phyloP scores from a whole-genome alignment of 495 filamentous ascomycete species.

The Xylaria scruposa region DNA sequence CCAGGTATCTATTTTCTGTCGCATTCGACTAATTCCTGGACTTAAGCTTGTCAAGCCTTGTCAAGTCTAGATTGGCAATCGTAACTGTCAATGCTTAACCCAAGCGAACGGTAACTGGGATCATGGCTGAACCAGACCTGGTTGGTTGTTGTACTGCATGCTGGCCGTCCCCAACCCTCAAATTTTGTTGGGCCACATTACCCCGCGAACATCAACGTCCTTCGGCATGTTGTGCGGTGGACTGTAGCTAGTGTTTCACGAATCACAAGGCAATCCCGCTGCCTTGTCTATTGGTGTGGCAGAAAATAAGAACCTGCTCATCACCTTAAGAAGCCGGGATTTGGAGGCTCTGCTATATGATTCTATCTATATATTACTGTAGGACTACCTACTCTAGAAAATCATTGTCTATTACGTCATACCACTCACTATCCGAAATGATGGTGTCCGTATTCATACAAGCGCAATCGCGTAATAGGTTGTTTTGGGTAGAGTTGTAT shows the following conservation, averaged over 20 bases:
- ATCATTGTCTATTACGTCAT: neutral
- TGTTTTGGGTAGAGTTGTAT: conserved; percentile 1
- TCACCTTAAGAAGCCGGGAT: neutral
- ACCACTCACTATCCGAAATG: neutral
- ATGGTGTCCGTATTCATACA: conserved; percentile 1
- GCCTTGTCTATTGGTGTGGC: neutral
- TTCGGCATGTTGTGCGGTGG: neutral
- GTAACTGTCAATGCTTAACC: neutral
- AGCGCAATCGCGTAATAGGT: neutral
- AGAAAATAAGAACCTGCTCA: neutral
- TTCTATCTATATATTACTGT: neutral
- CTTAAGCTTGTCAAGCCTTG: neutral
- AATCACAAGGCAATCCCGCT: neutral
- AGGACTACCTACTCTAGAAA: neutral
- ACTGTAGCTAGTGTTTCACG: neutral
- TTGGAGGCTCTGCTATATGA: conserved; percentile 2
- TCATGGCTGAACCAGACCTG: neutral
- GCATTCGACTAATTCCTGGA: neutral
- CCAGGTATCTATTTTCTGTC: neutral
- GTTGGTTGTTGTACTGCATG: neutral
- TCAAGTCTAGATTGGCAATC: neutral
- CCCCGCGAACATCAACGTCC: conserved; percentile 6
- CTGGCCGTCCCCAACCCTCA: neutral
- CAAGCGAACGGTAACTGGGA: neutral
- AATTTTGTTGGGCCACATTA: neutral